A percentile compares a stretch with the other conserved stretches of the same genome.
Conservation (phyloP, 768 basidiomycete species). For the Tylopilus sp. region DNA sequence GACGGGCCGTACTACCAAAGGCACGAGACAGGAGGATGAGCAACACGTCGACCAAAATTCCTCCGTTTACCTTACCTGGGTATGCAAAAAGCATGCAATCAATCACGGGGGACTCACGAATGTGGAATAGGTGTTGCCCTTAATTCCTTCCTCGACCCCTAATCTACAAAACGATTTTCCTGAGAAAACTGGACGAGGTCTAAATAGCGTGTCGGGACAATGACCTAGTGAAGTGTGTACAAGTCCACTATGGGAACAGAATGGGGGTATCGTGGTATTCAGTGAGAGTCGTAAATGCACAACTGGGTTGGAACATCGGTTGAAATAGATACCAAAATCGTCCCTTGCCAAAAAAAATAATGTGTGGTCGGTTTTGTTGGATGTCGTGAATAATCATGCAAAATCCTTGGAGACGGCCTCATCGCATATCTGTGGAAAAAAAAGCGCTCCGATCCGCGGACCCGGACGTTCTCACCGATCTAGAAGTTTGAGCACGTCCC, state of each 20-base stretch:
- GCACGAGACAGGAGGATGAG: background rate
- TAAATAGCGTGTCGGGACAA: slow-evolving; percentile 19
- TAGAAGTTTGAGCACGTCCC: slow-evolving; percentile 9
- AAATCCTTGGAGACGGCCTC: slow-evolving; percentile 3
- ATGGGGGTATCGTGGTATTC: slow-evolving; percentile 36
- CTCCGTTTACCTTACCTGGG: slow-evolving; percentile 7
- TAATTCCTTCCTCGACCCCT: slow-evolving; percentile 2
- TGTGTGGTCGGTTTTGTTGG: slow-evolving; percentile 14
- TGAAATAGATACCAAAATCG: slow-evolving; percentile 29
- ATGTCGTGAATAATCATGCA: slow-evolving; percentile 29
- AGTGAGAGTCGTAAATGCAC: slow-evolving; percentile 29
- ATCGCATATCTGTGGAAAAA: slow-evolving; percentile 12
- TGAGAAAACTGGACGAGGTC: slow-evolving; percentile 7
- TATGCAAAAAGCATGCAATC: background rate
- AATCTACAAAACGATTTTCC: slow-evolving; percentile 23
- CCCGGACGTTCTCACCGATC: slow-evolving; percentile 27
- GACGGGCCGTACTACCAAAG: background rate
- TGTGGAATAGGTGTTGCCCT: background rate
- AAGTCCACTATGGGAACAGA: slow-evolving; percentile 28
- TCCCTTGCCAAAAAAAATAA: slow-evolving; percentile 17
- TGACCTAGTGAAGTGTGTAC: slow-evolving; percentile 19
- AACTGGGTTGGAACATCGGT: slow-evolving; percentile 23
- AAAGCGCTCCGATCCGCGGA: slow-evolving; percentile 7
- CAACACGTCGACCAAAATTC: slow-evolving; percentile 11
- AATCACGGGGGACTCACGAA: background rate